These are phyloP conservation scores for Triangularia setosa DNA, from an alignment of 2,329 filamentous ascomycete species.

Conservation along the genomic window DNA sequence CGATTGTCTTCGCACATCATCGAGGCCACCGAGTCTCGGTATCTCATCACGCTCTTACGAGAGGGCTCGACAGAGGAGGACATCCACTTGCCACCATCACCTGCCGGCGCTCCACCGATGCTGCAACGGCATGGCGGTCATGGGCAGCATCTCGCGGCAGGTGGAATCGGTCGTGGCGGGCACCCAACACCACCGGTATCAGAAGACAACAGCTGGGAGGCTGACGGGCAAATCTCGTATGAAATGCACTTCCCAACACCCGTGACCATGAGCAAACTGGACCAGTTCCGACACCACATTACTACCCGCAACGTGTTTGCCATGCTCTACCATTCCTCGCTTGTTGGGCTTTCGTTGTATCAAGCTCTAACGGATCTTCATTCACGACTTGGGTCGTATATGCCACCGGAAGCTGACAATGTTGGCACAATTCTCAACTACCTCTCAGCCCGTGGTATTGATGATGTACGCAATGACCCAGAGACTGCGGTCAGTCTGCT, in stretches of 20 bases:
- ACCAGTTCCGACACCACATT: constrained; percentile 55
- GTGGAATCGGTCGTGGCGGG: constrained; percentile 28
- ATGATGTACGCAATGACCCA: constrained; percentile 60
- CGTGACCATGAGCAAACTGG: constrained; percentile 42
- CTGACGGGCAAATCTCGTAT: constrained; percentile 55
- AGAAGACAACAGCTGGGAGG: constrained; percentile 41
- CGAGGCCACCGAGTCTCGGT: constrained; percentile 53
- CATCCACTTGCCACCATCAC: constrained; percentile 41
- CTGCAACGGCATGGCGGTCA: constrained; percentile 31
- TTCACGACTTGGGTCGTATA: constrained; percentile 55
- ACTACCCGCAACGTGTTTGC: constrained; percentile 68
- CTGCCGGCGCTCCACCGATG: constrained; percentile 40
- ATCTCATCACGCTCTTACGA: constrained; percentile 50
- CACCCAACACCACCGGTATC: constrained; percentile 44
- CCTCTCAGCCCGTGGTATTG: constrained; percentile 54
- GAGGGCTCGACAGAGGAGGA: constrained; percentile 51
- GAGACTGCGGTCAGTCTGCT: constrained; percentile 58
- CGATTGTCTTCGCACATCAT: constrained; percentile 56
- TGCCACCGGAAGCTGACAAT: constrained; percentile 53
- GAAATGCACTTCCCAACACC: constrained; percentile 62
- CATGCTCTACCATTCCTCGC: constrained; percentile 57
- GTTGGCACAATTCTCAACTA: constrained; percentile 59
- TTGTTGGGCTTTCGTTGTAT: constrained; percentile 61
- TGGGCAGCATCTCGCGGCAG: constrained; percentile 26
- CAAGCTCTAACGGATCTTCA: constrained; percentile 62